These are phyloP conservation scores for Coemansia pectinata DNA, from an alignment of 192 early-diverging fungal genomes.

Conservation along the genomic window DNA sequence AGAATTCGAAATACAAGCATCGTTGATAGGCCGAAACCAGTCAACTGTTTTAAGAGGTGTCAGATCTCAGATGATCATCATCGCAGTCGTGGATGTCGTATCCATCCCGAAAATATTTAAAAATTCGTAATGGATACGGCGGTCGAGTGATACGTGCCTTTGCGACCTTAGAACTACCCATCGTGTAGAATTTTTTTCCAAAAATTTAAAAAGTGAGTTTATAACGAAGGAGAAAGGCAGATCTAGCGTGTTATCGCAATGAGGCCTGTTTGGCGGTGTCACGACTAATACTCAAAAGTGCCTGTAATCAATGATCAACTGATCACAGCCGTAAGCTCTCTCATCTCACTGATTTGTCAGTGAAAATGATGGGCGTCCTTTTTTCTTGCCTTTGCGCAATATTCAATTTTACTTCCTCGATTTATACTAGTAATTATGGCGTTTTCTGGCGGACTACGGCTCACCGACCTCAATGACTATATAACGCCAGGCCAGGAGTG, in stretches of 20 bases:
- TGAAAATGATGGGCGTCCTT: neutral
- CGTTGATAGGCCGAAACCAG: neutral
- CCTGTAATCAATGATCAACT: neutral
- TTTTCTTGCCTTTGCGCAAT: slow-evolving; percentile 5
- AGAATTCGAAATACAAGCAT: slow-evolving; percentile 4
- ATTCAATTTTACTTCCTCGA: neutral
- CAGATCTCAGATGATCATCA: slow-evolving; percentile 58
- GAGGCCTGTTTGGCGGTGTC: neutral
- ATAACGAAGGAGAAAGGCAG: slow-evolving; percentile 1
- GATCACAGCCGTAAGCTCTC: neutral
- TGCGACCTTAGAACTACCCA: slow-evolving; percentile 3
- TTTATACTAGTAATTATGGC: slow-evolving; percentile 54
- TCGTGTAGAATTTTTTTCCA: slow-evolving; percentile 2
- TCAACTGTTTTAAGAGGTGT: slow-evolving; percentile 54
- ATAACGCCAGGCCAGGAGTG: slow-evolving; percentile 97
- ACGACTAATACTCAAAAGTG: neutral
- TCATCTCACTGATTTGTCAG: neutral
- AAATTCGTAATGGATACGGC: neutral
- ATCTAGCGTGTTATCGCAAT: neutral
- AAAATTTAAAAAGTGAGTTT: slow-evolving; percentile 1
- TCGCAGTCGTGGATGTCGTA: slow-evolving; percentile 15
- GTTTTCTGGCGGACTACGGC: slow-evolving; percentile 83
- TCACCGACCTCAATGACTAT: slow-evolving; percentile 97
- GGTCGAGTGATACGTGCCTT: neutral
- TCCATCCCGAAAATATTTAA: neutral